A percentile compares a stretch with the other conserved stretches of the same genome.
phyloP scores from a whole-genome alignment of 192 early-diverging fungal genomes.

The Kappamyces sp. region DNA sequence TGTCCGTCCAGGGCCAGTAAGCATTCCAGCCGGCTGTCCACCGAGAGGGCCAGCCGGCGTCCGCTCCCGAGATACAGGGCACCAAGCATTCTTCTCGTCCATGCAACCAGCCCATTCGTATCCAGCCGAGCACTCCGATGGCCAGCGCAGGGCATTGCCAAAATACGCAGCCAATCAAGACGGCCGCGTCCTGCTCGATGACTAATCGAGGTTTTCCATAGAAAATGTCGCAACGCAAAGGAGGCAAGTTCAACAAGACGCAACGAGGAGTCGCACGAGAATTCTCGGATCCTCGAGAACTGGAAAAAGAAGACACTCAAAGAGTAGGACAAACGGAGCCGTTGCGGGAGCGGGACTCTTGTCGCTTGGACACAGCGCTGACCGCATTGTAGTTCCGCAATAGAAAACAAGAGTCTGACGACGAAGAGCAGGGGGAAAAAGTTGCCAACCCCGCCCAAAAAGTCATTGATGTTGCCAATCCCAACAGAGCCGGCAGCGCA shows the following conservation, averaged over 20 bases:
- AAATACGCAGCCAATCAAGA: too few species aligned
- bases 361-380: conserved; percentile 2
- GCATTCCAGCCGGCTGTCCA: too few species aligned
- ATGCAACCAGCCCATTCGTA: too few species aligned
- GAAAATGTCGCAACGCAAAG: neutral
- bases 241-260: conserved; percentile 13
- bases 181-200: too few species aligned
- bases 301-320: conserved; percentile 3
- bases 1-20: too few species aligned
- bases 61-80: too few species aligned
- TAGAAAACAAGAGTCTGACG: conserved; percentile 14
- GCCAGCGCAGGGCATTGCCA: too few species aligned
- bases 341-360: neutral
- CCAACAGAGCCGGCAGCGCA: conserved; percentile 31
- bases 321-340: neutral
- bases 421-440: conserved; percentile 15
- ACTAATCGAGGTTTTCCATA: too few species aligned
- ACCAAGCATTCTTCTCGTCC: too few species aligned
- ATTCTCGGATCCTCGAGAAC: conserved; percentile 6
- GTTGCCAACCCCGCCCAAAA: conserved; percentile 9
- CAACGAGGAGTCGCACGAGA: conserved; percentile 16
- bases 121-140: too few species aligned
- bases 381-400: neutral
- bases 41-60: too few species aligned
- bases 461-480: conserved; percentile 31